Evolutionary conservation across 257 asterid genomes (phyloP).

Genomic region (Catharanthus roseus): DNA sequence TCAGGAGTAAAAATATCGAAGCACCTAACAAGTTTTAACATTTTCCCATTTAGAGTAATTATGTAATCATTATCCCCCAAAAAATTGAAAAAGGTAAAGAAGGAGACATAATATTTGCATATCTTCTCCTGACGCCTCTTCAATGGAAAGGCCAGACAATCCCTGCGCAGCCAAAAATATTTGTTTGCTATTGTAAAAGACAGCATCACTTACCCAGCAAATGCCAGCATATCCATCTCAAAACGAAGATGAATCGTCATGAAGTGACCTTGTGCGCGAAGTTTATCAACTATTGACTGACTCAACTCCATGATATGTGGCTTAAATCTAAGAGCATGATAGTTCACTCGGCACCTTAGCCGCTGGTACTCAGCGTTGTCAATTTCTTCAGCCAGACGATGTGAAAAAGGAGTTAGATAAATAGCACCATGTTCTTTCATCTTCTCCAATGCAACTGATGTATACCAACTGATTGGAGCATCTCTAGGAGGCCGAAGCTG

Average conservation of each 20-base stretch:
- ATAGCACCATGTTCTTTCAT: constrained; percentile 96
- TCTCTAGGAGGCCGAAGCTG: constrained; percentile 95
- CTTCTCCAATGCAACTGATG: constrained; percentile 63
- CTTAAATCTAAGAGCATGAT: constrained; percentile 90
- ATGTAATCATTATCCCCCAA: no score
- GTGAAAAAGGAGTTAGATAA: constrained; percentile 95
- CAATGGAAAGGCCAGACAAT: not conserved
- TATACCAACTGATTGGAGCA: constrained; percentile 94
- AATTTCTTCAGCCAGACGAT: constrained; percentile 94
- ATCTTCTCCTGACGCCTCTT: not conserved
- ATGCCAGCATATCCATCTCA: constrained; percentile 98
- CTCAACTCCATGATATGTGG: constrained; percentile 92
- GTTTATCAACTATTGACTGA: constrained; percentile 65
- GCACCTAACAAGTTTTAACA: constrained; percentile 51
- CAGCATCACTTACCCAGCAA: constrained; percentile 75
- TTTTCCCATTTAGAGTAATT: not conserved
- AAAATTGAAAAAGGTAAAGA: not conserved
- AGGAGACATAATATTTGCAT: not conserved
- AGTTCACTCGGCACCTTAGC: constrained; percentile 89
- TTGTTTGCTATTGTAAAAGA: not conserved
- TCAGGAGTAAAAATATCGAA: constrained; percentile 75
- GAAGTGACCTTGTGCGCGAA: constrained; percentile 92
- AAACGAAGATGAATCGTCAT: constrained; percentile 97
- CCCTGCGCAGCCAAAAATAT: not conserved
- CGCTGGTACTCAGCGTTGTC: constrained; percentile 90